phyloP scores from a whole-genome alignment of 768 basidiomycete genomes.

The Leccinum obscurum region DNA sequence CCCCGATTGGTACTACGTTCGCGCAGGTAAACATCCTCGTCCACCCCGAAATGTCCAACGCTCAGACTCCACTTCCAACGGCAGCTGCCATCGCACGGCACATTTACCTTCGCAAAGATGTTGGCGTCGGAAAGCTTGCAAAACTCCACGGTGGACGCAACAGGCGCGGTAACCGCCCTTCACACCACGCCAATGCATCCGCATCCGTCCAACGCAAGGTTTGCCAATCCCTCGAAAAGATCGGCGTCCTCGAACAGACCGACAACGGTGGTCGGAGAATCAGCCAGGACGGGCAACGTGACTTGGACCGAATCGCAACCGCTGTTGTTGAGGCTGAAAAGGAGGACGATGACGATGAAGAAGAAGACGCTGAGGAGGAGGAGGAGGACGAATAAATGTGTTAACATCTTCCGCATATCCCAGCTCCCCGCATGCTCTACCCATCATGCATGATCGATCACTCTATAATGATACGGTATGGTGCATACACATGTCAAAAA shows the following conservation, averaged over 20 bases:
- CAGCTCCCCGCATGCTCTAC: conserved; percentile 20
- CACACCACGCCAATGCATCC: conserved; percentile 87
- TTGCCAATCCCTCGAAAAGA: conserved; percentile 97
- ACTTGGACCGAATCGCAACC: conserved; percentile 91
- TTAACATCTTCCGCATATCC: conserved; percentile 19
- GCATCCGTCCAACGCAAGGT: conserved; percentile 91
- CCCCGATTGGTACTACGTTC: conserved; percentile 99
- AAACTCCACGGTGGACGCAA: conserved; percentile 98
- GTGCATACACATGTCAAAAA: conserved; percentile 36
- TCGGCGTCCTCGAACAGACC: conserved; percentile 93
- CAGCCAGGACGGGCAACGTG: conserved; percentile 94
- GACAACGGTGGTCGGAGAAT: conserved; percentile 95
- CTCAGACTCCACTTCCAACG: neutral
- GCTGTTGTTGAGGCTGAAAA: conserved; percentile 79
- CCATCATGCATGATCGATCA: conserved; percentile 21
- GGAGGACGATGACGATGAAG: conserved; percentile 75
- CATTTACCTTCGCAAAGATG: conserved; percentile 99
- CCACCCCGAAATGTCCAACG: neutral
- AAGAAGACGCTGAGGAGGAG: conserved; percentile 69
- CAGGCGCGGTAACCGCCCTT: conserved; percentile 94
- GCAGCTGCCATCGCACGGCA: conserved; percentile 95
- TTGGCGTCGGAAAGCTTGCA: conserved; percentile 88
- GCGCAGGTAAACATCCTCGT: conserved; percentile 71
- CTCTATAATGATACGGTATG: conserved; percentile 42
- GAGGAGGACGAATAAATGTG: conserved; percentile 43